phyloP scores from a whole-genome alignment of 441 rosid species.

The Melastoma candidum region DNA sequence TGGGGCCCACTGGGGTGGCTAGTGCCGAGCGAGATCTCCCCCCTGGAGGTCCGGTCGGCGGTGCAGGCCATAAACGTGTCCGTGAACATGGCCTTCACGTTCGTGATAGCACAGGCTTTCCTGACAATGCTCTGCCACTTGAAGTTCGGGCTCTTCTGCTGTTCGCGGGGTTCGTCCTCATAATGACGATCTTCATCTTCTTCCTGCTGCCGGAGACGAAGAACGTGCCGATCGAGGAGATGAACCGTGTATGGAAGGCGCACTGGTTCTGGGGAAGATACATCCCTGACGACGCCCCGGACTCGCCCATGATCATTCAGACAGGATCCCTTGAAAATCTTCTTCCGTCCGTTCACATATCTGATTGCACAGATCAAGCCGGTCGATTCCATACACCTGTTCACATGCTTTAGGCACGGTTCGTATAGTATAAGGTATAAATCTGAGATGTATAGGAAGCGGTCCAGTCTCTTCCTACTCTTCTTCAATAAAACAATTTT shows the following conservation, averaged over 20 bases:
- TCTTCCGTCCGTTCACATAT: too few relatives aligned
- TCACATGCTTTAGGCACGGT: too few relatives aligned
- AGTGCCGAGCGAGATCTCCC: constrained; percentile 17
- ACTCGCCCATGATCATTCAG: too few relatives aligned
- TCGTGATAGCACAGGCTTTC: constrained; percentile 13
- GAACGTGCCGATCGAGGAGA: constrained; percentile 33
- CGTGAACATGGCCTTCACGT: constrained; percentile 19
- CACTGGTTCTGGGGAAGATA: constrained; percentile 36
- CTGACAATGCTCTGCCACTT: constrained; percentile 19
- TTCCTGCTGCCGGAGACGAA: constrained; percentile 18
- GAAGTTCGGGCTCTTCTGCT: constrained; percentile 17
- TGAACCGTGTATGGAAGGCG: constrained; percentile 27
- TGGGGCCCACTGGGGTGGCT: constrained; percentile 12
- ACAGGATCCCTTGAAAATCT: too few relatives aligned
- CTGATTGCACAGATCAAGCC: too few relatives aligned
- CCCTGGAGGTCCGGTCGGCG: constrained; percentile 17
- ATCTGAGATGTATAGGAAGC: too few relatives aligned
- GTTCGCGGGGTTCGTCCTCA: constrained; percentile 14
- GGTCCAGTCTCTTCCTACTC: too few relatives aligned
- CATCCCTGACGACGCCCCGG: constrained; percentile 17
- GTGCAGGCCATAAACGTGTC: constrained; percentile 19
- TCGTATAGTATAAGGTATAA: too few relatives aligned
- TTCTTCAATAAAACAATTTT: too few relatives aligned
- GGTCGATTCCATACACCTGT: too few relatives aligned
- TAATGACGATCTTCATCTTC: constrained; percentile 13